Conservation (phyloP, 495 filamentous ascomycete genomes). For the Tetracladium setigerum region DNA sequence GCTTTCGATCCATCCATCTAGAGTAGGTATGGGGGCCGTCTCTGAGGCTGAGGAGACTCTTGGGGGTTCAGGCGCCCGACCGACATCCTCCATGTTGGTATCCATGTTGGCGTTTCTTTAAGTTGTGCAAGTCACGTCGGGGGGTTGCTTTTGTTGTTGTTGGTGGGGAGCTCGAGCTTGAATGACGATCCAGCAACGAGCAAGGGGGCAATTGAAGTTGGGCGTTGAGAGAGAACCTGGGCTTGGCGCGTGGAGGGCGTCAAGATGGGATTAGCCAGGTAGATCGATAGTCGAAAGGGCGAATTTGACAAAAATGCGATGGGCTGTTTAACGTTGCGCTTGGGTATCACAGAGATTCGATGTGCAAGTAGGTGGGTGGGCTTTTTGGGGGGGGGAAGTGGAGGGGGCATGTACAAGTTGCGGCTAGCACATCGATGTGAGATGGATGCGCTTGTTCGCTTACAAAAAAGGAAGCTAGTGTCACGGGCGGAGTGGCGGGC, state of each 20-base stretch:
- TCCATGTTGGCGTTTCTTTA: conserved; percentile 55
- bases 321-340: not conserved
- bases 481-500: not conserved
- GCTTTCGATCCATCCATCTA: conserved; percentile 98
- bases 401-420: not conserved
- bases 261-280: not conserved
- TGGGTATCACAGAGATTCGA: conserved; percentile 19
- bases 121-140: not conserved
- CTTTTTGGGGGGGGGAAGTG: not conserved
- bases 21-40: conserved; percentile 79
- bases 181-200: conserved; percentile 17
- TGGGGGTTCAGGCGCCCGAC: conserved; percentile 76
- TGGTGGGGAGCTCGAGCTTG: conserved; percentile 11
- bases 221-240: conserved; percentile 5
- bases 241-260: not conserved
- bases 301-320: conserved; percentile 1
- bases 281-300: not conserved
- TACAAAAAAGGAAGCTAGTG: too few relatives aligned
- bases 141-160: conserved; percentile 1
- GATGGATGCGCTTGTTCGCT: too few relatives aligned
- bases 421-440: too few relatives aligned
- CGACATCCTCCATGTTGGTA: conserved; percentile 97
- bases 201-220: conserved; percentile 3
- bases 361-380: conserved; percentile 1
- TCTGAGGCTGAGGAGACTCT: conserved; percentile 65